Evolutionary conservation across 2,329 filamentous ascomycete species (phyloP), one percentile per base, ranked within the genome.

Genomic region (Catunica adiposa): DNA sequence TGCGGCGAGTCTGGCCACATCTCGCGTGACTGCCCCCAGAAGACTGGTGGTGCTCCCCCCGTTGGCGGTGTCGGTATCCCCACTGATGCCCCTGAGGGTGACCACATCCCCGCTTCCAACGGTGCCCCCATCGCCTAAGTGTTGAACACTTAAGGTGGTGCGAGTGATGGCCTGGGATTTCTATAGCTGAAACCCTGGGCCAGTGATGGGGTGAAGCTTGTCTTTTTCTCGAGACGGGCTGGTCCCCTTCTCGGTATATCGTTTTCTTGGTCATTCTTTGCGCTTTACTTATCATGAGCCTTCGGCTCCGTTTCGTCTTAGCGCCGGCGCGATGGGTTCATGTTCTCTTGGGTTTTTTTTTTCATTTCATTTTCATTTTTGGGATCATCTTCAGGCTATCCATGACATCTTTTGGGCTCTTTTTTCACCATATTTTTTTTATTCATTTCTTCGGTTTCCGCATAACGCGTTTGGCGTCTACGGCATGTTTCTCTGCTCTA

Each of bases 1-100:
- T 98, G 92, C 68, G 88, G 90, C 62, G 86, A 96, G 74, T 82
- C 89, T 58, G 92, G 92, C 54, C 90, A 97, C 72, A 97, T 97
- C 70, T 94, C 88, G 58, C 85, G 90, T 61, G 90, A 97, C 64
- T 96, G 92, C 76, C 85, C 89, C 58, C 70, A 89, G 80, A 82
- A 84, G 80, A 70, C 66, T 62, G 68, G 70, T 31, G 50, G 17
- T 37, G 44, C 15, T 22, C 44, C 44, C 22, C 47, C 20, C 8
- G 23, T 51, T 29, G 23, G 22, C 15, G 22, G n/a, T n/a, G 48
- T 31, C 15, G 48, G 50, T 15, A 37, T 52, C 31, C 22, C 50
- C 34, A 22, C 50, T 17, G 50, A 52, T 37, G 50, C 50, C 22
- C 31, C 29, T n/a, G 29, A 52, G 29, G 29, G 29, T 38, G 51